Conservation (phyloP, 106 monocot genomes). For the Dendrobium nobile region DNA sequence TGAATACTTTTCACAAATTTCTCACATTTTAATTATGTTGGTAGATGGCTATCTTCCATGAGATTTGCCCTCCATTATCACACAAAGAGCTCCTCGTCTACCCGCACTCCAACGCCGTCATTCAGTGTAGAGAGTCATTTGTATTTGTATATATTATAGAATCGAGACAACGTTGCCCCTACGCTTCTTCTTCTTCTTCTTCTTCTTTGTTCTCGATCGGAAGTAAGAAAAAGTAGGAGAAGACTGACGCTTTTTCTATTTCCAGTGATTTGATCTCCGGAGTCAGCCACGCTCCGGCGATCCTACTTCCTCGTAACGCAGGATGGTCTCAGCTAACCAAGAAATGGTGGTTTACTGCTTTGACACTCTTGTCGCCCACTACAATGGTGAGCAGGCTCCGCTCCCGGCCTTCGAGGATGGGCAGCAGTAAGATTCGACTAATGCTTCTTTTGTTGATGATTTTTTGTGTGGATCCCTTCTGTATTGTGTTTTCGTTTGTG, state of each 20-base stretch:
- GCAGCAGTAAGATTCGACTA: constrained; percentile 41
- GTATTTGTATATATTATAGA: background rate
- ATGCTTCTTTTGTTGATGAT: background rate
- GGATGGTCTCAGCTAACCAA: constrained; percentile 80
- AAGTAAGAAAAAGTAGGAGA: background rate
- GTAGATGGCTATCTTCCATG: background rate
- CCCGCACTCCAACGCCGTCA: background rate
- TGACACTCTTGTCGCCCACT: constrained; percentile 87
- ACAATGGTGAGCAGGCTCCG: constrained; percentile 71
- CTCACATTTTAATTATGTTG: too few species aligned
- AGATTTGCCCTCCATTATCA: background rate
- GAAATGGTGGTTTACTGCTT: constrained; percentile 98
- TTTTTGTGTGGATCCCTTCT: background rate
- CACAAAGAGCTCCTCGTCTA: background rate
- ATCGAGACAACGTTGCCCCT: background rate
- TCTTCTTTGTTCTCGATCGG: background rate
- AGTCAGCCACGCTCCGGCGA: constrained; percentile 7
- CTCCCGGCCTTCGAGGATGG: constrained; percentile 82
- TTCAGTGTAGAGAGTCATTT: background rate
- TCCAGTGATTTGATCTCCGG: background rate
- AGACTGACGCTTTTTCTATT: background rate
- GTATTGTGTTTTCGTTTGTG: background rate
- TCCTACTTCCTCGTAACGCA: background rate
- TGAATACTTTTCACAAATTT: too few species aligned
- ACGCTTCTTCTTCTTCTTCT: background rate